phyloP scores from a whole-genome alignment of 768 basidiomycete genomes.

The Termitomyces sp. region DNA sequence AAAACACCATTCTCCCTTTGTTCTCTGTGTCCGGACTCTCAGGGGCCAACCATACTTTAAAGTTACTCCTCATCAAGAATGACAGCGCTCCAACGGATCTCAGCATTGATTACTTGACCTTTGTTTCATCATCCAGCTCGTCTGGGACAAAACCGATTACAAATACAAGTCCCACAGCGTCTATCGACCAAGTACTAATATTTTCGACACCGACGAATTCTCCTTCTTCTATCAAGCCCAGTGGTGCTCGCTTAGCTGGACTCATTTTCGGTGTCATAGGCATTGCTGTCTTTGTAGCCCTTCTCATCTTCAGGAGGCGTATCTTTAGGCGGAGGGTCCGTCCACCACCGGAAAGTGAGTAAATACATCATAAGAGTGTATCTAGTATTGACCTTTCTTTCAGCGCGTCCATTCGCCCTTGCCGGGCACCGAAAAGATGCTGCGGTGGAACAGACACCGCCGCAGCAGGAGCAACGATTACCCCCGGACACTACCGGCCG shows the following conservation, averaged over 20 bases:
- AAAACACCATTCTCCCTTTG: neutral
- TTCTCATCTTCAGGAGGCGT: slow-evolving; percentile 4
- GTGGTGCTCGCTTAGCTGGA: slow-evolving; percentile 5
- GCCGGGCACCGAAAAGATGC: neutral
- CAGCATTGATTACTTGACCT: neutral
- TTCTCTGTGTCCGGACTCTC: neutral
- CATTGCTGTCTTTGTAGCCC: neutral
- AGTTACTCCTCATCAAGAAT: neutral
- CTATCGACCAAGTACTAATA: neutral
- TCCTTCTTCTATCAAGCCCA: neutral
- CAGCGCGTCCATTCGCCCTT: neutral
- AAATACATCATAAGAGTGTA: neutral
- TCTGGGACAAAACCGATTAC: neutral
- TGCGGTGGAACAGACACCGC: neutral
- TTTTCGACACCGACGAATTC: neutral
- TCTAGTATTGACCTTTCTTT: neutral
- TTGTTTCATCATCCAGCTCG: neutral
- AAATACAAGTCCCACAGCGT: neutral
- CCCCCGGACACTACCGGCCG: neutral
- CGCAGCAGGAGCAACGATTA: neutral
- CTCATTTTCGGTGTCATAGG: slow-evolving; percentile 2
- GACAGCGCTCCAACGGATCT: neutral
- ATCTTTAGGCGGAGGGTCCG: neutral
- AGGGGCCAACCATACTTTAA: neutral
- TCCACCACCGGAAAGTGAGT: slow-evolving; percentile 2